Evolutionary conservation across 176 grass and related monocot genomes (phyloP).

Genomic region (Hordeum marinum): DNA sequence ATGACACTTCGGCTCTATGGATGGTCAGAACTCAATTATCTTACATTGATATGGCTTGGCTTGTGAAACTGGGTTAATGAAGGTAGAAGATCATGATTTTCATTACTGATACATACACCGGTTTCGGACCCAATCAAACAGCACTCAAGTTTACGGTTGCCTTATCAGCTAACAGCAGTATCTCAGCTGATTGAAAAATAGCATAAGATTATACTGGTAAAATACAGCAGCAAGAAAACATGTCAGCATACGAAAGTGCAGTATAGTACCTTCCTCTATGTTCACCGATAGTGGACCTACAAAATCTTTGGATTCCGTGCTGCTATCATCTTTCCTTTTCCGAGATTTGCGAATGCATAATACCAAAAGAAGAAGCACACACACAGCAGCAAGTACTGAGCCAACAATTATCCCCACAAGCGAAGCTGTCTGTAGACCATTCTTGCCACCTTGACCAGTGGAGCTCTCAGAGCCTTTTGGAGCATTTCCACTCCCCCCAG

Average conservation of each 20-base stretch:
- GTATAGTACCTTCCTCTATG: constrained; percentile 61
- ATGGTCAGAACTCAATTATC: background rate
- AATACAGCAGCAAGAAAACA: constrained; percentile 7
- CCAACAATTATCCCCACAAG: constrained; percentile 67
- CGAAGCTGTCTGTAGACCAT: constrained; percentile 46
- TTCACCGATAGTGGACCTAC: constrained; percentile 40
- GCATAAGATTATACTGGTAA: constrained; percentile 13
- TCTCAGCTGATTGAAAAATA: constrained; percentile 14
- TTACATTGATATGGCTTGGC: background rate
- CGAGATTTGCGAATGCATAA: constrained; percentile 42
- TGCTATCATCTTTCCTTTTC: constrained; percentile 61
- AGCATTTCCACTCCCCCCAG: constrained; percentile 31
- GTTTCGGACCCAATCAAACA: constrained; percentile 13
- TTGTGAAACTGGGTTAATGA: background rate
- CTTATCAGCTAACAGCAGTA: background rate
- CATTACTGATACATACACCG: background rate
- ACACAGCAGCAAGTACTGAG: constrained; percentile 52
- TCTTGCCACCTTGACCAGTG: constrained; percentile 39
- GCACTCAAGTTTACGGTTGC: background rate
- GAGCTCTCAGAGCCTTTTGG: constrained; percentile 33
- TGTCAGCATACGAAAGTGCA: constrained; percentile 4
- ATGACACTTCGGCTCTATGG: background rate
- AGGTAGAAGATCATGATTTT: background rate
- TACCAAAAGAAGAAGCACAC: constrained; percentile 45
- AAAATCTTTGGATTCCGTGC: constrained; percentile 64